Conservation (phyloP, 2,329 filamentous ascomycete species). For the Pseudogymnoascus sp. region DNA sequence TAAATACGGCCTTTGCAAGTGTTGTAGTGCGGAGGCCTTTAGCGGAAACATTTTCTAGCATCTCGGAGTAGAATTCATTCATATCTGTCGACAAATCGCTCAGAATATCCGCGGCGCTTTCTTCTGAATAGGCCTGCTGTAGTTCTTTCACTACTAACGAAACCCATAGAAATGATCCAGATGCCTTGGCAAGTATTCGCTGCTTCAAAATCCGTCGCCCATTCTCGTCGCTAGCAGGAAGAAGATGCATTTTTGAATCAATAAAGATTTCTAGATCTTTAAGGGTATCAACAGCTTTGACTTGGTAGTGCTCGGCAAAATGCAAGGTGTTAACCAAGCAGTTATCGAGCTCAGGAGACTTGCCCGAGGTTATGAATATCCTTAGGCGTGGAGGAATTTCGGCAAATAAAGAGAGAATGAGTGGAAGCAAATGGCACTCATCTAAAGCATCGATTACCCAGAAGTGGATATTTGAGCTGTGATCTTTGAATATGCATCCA, state of each 20-base stretch:
- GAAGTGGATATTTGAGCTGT: constrained; percentile 21
- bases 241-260: constrained; percentile 15
- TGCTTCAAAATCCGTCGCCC: constrained; percentile 13
- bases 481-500: constrained; percentile 25
- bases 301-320: constrained; percentile 10
- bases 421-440: constrained; percentile 24
- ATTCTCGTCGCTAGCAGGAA: constrained; percentile 12
- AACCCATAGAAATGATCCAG: constrained; percentile 30
- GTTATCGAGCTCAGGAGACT: not conserved
- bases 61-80: constrained; percentile 16
- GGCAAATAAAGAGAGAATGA: constrained; percentile 23
- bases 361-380: constrained; percentile 27
- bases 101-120: constrained; percentile 26
- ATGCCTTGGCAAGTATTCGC: constrained; percentile 23
- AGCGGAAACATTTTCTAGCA: constrained; percentile 11
- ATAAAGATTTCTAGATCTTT: constrained; percentile 25
- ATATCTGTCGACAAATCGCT: constrained; percentile 29
- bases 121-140: constrained; percentile 19
- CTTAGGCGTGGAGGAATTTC: constrained; percentile 3
- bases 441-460: constrained; percentile 33
- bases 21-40: constrained; percentile 18
- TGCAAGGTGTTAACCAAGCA: not conserved
- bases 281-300: constrained; percentile 19
- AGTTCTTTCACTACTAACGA: constrained; percentile 28
- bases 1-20: constrained; percentile 24